Evolutionary conservation across 345 rosid species (phyloP).

Genomic region (Camelina laxa): DNA sequence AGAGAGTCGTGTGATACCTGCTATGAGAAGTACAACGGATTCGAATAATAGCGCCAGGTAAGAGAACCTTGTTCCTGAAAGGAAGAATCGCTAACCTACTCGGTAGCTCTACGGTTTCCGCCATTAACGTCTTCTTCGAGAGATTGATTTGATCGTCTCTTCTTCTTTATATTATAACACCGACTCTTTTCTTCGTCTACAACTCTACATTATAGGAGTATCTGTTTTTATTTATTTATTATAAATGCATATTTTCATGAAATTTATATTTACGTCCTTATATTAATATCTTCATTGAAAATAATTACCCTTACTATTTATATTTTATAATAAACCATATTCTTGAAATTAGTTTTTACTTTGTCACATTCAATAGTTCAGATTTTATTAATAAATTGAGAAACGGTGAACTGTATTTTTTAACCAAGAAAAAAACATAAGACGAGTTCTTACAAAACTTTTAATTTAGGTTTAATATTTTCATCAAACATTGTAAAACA

Average conservation of each 20-base stretch:
- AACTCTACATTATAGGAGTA: constrained; percentile 11
- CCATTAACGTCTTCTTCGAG: constrained; percentile 51
- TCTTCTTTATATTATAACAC: neutral
- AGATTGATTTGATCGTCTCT: constrained; percentile 28
- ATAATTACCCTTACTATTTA: neutral
- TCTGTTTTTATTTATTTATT: neutral
- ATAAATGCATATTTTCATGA: neutral
- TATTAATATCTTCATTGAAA: neutral
- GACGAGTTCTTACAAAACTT: neutral
- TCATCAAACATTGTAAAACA: neutral
- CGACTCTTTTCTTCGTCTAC: constrained; percentile 35
- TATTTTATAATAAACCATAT: neutral
- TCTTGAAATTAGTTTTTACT: neutral
- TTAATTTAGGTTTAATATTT: neutral
- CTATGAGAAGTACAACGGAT: constrained; percentile 98
- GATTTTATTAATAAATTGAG: neutral
- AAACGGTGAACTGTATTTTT: neutral
- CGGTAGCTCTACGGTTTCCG: constrained; percentile 95
- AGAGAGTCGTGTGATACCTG: constrained; percentile 55
- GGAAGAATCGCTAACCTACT: constrained; percentile 94
- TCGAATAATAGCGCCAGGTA: constrained; percentile 98
- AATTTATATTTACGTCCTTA: constrained; percentile 11
- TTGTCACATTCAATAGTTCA: neutral
- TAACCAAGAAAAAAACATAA: neutral
- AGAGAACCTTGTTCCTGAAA: constrained; percentile 89